phyloP scores from a whole-genome alignment of 805 yeast genomes.

The Suhomyces prunicola region DNA sequence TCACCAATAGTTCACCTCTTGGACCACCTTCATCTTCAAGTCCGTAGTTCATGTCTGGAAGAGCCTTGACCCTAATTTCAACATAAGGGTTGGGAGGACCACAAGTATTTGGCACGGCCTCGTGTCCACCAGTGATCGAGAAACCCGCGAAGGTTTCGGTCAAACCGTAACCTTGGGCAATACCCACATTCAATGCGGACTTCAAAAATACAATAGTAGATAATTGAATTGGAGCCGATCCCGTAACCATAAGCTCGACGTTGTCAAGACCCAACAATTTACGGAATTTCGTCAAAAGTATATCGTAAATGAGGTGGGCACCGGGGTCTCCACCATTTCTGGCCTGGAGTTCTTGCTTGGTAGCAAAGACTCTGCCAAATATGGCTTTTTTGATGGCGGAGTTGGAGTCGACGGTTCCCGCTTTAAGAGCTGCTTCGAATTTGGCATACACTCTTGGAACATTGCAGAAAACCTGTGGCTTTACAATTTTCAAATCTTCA shows the following conservation, averaged over 20 bases:
- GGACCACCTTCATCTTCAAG: constrained; percentile 22
- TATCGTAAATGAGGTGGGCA: constrained; percentile 15
- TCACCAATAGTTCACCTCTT: constrained; percentile 24
- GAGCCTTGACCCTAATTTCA: constrained; percentile 20
- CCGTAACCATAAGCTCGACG: constrained; percentile 21
- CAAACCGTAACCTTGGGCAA: constrained; percentile 35
- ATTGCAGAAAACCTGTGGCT: constrained; percentile 22
- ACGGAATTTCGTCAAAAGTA: constrained; percentile 30
- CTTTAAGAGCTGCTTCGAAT: constrained; percentile 23
- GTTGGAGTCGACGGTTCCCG: constrained; percentile 20
- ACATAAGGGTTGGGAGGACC: constrained; percentile 17
- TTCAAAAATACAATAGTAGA: constrained; percentile 21
- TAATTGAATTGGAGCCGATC: constrained; percentile 24
- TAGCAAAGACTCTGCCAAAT: constrained; percentile 15
- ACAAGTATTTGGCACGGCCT: constrained; percentile 21
- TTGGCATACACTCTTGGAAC: constrained; percentile 27
- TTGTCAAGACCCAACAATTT: constrained; percentile 32
- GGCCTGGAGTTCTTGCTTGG: constrained; percentile 16
- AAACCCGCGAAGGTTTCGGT: constrained; percentile 29
- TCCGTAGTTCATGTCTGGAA: constrained; percentile 24
- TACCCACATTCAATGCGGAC: constrained; percentile 22
- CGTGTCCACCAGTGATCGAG: constrained; percentile 14
- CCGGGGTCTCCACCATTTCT: constrained; percentile 16
- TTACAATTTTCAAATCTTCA: constrained; percentile 22
- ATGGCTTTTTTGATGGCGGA: constrained; percentile 15